phyloP scores from a whole-genome alignment of 352 stramenopile species.

The Phytophthora rubi region DNA sequence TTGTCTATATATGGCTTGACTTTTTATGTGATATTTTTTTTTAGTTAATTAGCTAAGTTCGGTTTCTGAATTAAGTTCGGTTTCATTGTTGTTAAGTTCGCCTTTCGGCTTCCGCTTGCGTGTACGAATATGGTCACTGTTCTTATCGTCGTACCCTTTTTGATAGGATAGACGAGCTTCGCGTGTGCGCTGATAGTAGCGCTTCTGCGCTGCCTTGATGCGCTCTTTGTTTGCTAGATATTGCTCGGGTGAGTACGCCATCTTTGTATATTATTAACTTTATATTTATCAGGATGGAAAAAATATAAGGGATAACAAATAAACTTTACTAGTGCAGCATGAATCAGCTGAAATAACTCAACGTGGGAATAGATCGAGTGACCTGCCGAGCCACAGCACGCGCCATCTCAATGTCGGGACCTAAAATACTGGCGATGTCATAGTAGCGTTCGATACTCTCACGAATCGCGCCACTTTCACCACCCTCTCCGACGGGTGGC shows the following conservation, averaged over 20 bases:
- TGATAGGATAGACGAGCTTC: constrained; percentile 1
- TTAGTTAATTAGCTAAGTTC: neutral
- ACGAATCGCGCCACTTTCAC: neutral
- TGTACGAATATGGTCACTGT: constrained; percentile 7
- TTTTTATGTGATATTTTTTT: too few species aligned
- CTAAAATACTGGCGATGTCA: constrained; percentile 36
- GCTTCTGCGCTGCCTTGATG: constrained; percentile 1
- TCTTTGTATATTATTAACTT: too few species aligned
- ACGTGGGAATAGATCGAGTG: too few species aligned
- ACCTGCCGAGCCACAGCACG: constrained; percentile 9
- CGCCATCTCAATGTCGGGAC: constrained; percentile 38
- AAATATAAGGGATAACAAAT: too few species aligned
- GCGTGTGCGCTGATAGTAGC: neutral
- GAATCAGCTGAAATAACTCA: too few species aligned
- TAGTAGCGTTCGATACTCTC: constrained; percentile 44
- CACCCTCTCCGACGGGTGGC: neutral
- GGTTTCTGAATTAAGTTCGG: neutral
- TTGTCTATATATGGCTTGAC: neutral
- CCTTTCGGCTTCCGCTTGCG: too few species aligned
- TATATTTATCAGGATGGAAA: too few species aligned
- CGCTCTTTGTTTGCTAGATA: constrained; percentile 2
- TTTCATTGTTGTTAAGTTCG: neutral
- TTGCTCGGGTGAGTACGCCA: constrained; percentile 1
- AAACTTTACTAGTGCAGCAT: too few species aligned
- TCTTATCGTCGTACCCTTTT: constrained; percentile 15